phyloP scores from a whole-genome alignment of 495 filamentous ascomycete genomes.

The Daldinia grandis region DNA sequence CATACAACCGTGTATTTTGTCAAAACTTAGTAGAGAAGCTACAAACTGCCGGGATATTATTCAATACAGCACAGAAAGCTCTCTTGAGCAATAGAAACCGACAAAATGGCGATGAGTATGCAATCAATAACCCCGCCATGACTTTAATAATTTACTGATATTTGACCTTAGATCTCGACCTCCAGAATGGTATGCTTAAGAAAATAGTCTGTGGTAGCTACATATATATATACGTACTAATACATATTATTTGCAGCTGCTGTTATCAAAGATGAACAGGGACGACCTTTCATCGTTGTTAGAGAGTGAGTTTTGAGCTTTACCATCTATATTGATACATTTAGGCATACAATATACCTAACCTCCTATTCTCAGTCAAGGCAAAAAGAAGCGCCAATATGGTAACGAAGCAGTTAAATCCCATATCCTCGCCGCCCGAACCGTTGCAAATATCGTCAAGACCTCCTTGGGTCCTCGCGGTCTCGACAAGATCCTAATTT shows the following conservation, averaged over 20 bases:
- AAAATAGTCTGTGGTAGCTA: not conserved
- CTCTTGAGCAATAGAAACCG: constrained; percentile 39
- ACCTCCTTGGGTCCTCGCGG: constrained; percentile 95
- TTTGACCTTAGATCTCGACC: constrained; percentile 53
- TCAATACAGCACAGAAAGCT: constrained; percentile 21
- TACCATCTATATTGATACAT: not conserved
- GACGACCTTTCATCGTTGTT: constrained; percentile 96
- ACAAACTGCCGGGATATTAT: not conserved
- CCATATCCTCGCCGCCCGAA: constrained; percentile 95
- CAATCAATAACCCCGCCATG: constrained; percentile 35
- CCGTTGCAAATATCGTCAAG: constrained; percentile 96
- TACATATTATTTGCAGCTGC: constrained; percentile 50
- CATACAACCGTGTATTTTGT: constrained; percentile 4
- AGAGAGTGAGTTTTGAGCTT: constrained; percentile 78
- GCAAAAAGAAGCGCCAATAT: constrained; percentile 96
- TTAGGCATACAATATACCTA: not conserved
- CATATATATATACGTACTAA: constrained; percentile 20
- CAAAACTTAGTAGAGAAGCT: not conserved
- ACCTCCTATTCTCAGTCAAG: constrained; percentile 70
- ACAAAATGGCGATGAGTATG: constrained; percentile 60
- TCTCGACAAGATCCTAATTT: constrained; percentile 99
- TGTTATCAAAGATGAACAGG: constrained; percentile 85
- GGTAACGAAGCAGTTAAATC: constrained; percentile 97
- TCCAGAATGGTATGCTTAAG: constrained; percentile 57
- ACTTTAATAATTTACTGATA: constrained; percentile 44